These are phyloP conservation scores for Agroathelia rolfsii DNA, from an alignment of 1,284 basidiomycete genomes.

Conservation along the genomic window DNA sequence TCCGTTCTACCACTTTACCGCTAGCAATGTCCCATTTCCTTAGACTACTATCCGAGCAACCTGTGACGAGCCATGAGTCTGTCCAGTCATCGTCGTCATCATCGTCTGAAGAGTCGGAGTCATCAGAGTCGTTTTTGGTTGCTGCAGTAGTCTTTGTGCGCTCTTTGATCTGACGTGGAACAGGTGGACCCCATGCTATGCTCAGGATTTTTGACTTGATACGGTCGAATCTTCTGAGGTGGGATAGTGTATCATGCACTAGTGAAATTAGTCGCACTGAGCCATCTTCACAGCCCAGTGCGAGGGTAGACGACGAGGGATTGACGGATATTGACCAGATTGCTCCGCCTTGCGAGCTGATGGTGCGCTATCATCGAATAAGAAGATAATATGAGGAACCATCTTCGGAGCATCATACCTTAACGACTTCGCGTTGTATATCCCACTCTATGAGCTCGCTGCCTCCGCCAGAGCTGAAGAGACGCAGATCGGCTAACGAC, in stretches of 20 bases:
- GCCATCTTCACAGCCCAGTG: constrained; percentile 90
- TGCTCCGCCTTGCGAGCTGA: constrained; percentile 79
- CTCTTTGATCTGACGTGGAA: constrained; percentile 24
- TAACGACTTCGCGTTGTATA: constrained; percentile 54
- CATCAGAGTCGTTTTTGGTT: constrained; percentile 12
- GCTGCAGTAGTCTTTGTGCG: constrained; percentile 16
- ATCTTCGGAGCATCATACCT: constrained; percentile 42
- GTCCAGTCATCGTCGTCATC: constrained; percentile 70
- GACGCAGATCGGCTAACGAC: constrained; percentile 55
- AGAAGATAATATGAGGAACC: constrained; percentile 10
- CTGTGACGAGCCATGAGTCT: constrained; percentile 86
- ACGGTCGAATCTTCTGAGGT: constrained; percentile 64
- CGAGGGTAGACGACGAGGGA: constrained; percentile 73
- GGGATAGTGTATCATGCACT: constrained; percentile 60
- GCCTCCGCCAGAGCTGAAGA: constrained; percentile 85
- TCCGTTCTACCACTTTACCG: constrained; percentile 61
- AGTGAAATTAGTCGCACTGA: constrained; percentile 75
- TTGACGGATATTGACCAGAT: constrained; percentile 92
- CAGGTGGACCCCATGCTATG: constrained; percentile 89
- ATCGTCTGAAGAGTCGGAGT: constrained; percentile 34
- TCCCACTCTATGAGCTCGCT: constrained; percentile 88
- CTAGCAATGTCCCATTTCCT: constrained; percentile 82
- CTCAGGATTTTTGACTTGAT: constrained; percentile 71
- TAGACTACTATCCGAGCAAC: constrained; percentile 87
- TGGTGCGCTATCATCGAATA: constrained; percentile 43